These are phyloP conservation scores for Favolaschia claudopus DNA, from an alignment of 768 basidiomycete genomes.

Conservation along the genomic window DNA sequence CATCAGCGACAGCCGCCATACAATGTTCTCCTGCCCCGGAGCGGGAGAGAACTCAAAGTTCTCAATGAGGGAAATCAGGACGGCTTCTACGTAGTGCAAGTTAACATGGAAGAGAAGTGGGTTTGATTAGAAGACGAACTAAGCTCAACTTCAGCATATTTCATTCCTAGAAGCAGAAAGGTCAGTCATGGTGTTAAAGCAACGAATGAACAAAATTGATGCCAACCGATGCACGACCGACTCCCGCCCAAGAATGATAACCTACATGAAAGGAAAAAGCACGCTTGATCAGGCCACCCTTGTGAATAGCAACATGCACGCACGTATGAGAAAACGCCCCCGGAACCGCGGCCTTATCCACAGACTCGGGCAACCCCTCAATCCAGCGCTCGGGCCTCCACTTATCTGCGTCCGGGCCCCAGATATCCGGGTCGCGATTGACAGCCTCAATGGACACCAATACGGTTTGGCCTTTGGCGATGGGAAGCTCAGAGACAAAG, in stretches of 20 bases:
- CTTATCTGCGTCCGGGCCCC: slow-evolving; percentile 22
- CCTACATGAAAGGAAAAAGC: no score
- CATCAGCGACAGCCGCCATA: slow-evolving; percentile 12
- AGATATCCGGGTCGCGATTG: slow-evolving; percentile 24
- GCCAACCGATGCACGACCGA: slow-evolving; percentile 14
- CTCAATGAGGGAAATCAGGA: slow-evolving; percentile 9
- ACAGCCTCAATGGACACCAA: slow-evolving; percentile 13
- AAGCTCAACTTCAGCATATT: slow-evolving; percentile 5
- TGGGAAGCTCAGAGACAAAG: background rate
- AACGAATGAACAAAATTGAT: no score
- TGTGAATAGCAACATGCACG: background rate
- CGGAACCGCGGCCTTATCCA: background rate
- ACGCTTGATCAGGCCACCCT: no score
- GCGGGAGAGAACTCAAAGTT: slow-evolving; percentile 11
- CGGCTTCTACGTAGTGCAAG: slow-evolving; percentile 1
- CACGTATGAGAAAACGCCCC: slow-evolving; percentile 8
- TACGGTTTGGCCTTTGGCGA: slow-evolving; percentile 7
- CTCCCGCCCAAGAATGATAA: slow-evolving; percentile 6
- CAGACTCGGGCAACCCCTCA: background rate
- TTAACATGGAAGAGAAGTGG: background rate
- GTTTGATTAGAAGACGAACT: background rate
- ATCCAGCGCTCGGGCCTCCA: slow-evolving; percentile 28
- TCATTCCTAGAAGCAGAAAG: no score
- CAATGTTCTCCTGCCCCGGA: slow-evolving; percentile 5
- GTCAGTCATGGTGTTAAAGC: no score